These are phyloP conservation scores for Gossypium laxum DNA, from an alignment of 441 rosid species.

Conservation along the genomic window DNA sequence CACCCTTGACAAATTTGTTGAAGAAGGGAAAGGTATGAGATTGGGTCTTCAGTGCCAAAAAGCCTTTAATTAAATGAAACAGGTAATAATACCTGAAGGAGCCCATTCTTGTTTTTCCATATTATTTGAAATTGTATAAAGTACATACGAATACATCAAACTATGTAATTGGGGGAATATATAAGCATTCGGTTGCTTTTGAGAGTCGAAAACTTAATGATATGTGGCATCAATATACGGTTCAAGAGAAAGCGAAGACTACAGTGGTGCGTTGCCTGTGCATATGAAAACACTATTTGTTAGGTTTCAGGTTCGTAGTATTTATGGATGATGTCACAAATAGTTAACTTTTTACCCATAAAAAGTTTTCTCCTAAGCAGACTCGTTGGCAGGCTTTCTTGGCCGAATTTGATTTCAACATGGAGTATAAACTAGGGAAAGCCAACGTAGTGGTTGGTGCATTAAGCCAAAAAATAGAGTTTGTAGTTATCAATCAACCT, in stretches of 20 bases:
- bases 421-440: neutral
- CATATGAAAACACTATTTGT: neutral
- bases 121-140: too few relatives aligned
- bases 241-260: neutral
- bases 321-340: neutral
- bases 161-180: neutral
- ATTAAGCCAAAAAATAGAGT: neutral
- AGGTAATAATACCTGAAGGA: neutral
- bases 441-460: neutral
- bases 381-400: neutral
- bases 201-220: neutral
- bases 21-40: neutral
- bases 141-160: neutral
- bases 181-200: neutral
- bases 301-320: neutral
- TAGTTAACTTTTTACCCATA: neutral
- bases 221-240: too few relatives aligned
- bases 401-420: too few relatives aligned
- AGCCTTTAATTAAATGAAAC: neutral
- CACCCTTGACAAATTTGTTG: neutral
- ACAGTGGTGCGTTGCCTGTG: neutral
- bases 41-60: neutral
- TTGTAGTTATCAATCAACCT: neutral
- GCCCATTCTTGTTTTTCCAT: neutral
- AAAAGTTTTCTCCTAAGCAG: neutral